These are phyloP conservation scores for Daldinia grandis DNA, from an alignment of 495 filamentous ascomycete species.

Conservation along the genomic window DNA sequence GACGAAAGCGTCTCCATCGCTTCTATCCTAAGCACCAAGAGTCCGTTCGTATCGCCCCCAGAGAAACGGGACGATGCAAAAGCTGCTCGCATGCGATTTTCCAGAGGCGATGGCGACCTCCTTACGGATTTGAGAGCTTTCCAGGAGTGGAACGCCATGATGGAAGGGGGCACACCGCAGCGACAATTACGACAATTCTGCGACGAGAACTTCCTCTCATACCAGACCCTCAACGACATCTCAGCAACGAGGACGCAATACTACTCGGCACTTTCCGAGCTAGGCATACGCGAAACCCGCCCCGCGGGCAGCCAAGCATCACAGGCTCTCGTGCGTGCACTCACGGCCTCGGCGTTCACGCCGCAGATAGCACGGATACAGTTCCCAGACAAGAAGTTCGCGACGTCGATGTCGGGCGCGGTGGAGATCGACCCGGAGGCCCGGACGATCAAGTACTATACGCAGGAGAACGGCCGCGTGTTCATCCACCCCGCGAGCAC, in stretches of 20 bases:
- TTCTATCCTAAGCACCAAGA: conserved; percentile 82
- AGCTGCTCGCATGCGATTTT: conserved; percentile 77
- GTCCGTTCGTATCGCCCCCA: conserved; percentile 82
- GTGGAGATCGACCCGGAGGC: conserved; percentile 94
- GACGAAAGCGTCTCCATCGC: conserved; percentile 90
- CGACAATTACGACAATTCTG: conserved; percentile 80
- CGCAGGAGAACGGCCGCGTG: conserved; percentile 83
- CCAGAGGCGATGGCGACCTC: conserved; percentile 80
- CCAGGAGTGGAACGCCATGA: conserved; percentile 77
- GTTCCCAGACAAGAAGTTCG: conserved; percentile 95
- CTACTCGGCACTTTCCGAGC: conserved; percentile 83
- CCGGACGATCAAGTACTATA: conserved; percentile 88
- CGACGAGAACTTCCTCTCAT: conserved; percentile 84
- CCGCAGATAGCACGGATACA: conserved; percentile 91
- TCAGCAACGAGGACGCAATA: conserved; percentile 86
- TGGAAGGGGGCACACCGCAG: conserved; percentile 61
- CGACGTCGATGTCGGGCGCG: conserved; percentile 80
- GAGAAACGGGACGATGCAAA: conserved; percentile 84
- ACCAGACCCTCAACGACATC: conserved; percentile 85
- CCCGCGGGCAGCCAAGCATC: conserved; percentile 60
- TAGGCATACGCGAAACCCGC: conserved; percentile 71
- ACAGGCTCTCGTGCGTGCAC: conserved; percentile 74
- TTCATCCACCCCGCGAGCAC: conserved; percentile 92
- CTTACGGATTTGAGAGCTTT: conserved; percentile 86
- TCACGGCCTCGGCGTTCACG: conserved; percentile 90